Evolutionary conservation across 1,139 yeast genomes (phyloP).

Genomic region (Blastobotrys raffinosifermentans): DNA sequence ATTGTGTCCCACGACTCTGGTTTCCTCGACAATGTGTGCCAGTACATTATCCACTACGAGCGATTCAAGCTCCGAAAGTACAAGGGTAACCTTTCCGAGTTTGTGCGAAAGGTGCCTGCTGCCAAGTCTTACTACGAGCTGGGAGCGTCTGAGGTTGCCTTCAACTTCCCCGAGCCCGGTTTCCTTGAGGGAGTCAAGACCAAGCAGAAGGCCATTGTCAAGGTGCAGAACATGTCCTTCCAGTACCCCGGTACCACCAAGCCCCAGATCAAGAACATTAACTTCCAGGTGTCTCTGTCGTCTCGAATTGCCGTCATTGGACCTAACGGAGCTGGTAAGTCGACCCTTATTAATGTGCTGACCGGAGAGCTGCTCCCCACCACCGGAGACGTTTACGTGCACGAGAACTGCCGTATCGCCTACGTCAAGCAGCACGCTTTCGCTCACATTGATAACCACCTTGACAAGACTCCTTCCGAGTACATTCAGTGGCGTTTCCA

Average conservation of each 20-base stretch:
- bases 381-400: slow-evolving; percentile 96
- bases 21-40: slow-evolving; percentile 95
- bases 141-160: slow-evolving; percentile 95
- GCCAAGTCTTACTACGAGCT: slow-evolving; percentile 98
- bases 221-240: slow-evolving; percentile 94
- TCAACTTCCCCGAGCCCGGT: slow-evolving; percentile 99
- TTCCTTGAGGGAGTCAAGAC: slow-evolving; percentile 99
- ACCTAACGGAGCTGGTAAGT: slow-evolving; percentile 99
- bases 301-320: slow-evolving; percentile 99
- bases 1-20: slow-evolving; percentile 99
- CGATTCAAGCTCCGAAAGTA: slow-evolving; percentile 99
- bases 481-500: slow-evolving; percentile 99
- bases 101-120: slow-evolving; percentile 97
- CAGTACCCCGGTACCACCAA: slow-evolving; percentile 98
- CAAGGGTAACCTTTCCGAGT: slow-evolving; percentile 99
- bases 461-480: slow-evolving; percentile 99
- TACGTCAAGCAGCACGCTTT: slow-evolving; percentile 99
- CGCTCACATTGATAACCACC: slow-evolving; percentile 97
- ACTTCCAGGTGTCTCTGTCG: slow-evolving; percentile 97
- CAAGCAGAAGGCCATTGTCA: slow-evolving; percentile 98
- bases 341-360: slow-evolving; percentile 94
- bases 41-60: slow-evolving; percentile 99
- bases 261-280: slow-evolving; percentile 86
- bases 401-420: slow-evolving; percentile 99
- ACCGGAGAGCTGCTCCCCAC: slow-evolving; percentile 99